Base-by-base conservation (phyloP, 176 grass and related monocot species). In the Lolium rigidum region DNA sequence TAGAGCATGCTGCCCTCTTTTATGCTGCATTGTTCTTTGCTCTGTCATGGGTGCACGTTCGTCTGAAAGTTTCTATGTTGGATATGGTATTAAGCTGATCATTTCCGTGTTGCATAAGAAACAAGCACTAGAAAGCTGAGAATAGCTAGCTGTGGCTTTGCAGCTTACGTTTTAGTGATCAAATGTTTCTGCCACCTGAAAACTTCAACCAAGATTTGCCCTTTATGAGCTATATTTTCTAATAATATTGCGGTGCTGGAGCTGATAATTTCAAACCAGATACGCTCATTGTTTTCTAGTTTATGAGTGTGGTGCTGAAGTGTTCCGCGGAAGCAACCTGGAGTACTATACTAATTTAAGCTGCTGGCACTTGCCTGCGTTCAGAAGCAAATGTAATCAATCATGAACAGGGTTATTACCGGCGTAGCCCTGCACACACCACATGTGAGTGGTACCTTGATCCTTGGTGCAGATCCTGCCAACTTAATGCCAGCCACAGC, bases 11-110 rank as follows among this genome's bases (percentile, higher is more conserved):
- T 56, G 52, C 31, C 43, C 9, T 31, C 43, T 31, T 31, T 65
- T 50, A 28, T 24, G 74, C 25, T 37, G 25, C 74, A 20, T 37
- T 76, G 74, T 6, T 54, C 49, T 76, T 76, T 76, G 25, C 70
- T 48, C 15, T 75, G 25, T 76, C 74, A 76, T 76, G 74, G 74
- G 48, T 55, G 49, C 74, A 76, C 74, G 49, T 76, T 76, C 74
- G 1, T 76, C 50, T 55, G 25, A 76, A 65, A 43, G 20, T 50
- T 48, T 64, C 20, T 9, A 11, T 80, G 78, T 3, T 48, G 37
- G 56, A 62, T 26, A 80, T 20, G 12, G 16, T 81, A 65, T 35
- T 20, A 65, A 80, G 44, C 10, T 76, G 74, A 55, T 76, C 49
- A 6, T 55, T 18, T 76, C 74, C 25, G 10, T 54, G 74, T 55